Conservation (phyloP, 495 filamentous ascomycete genomes). For the Hypoxylon lenormandii region DNA sequence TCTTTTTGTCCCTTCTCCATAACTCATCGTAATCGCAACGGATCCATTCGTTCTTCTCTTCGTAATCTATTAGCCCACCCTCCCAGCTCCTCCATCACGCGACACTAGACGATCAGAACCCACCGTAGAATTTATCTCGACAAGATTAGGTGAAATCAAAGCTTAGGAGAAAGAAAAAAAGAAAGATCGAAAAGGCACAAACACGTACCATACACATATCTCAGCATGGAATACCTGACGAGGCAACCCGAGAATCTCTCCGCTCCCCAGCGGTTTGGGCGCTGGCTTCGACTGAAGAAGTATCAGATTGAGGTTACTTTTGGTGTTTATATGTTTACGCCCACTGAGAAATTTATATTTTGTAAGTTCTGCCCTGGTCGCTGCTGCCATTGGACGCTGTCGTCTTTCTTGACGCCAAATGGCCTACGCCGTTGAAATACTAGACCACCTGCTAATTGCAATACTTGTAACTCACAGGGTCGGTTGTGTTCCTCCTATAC, state of each 20-base stretch:
- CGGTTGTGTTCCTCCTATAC: constrained; percentile 86
- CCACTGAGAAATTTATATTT: constrained; percentile 62
- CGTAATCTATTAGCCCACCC: neutral
- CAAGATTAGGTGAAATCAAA: neutral
- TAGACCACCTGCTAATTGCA: constrained; percentile 5
- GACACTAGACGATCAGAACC: constrained; percentile 6
- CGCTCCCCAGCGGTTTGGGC: constrained; percentile 57
- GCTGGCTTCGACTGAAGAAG: constrained; percentile 64
- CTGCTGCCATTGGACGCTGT: neutral
- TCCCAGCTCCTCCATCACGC: neutral
- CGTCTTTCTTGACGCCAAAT: neutral
- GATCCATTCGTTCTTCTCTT: neutral
- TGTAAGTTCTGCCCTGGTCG: constrained; percentile 50
- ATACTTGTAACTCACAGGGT: constrained; percentile 68
- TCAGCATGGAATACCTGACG: constrained; percentile 45
- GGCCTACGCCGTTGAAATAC: neutral
- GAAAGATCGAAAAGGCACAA: constrained; percentile 11
- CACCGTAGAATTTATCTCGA: neutral
- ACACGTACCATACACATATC: neutral
- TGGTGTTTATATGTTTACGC: constrained; percentile 64
- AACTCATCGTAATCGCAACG: neutral
- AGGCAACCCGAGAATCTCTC: constrained; percentile 53
- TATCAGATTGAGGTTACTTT: constrained; percentile 66
- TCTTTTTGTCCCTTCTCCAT: neutral
- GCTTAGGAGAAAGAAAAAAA: constrained; percentile 2